Evolutionary conservation across 2,329 filamentous ascomycete species (phyloP).

Genomic region (Tolypocladium album): DNA sequence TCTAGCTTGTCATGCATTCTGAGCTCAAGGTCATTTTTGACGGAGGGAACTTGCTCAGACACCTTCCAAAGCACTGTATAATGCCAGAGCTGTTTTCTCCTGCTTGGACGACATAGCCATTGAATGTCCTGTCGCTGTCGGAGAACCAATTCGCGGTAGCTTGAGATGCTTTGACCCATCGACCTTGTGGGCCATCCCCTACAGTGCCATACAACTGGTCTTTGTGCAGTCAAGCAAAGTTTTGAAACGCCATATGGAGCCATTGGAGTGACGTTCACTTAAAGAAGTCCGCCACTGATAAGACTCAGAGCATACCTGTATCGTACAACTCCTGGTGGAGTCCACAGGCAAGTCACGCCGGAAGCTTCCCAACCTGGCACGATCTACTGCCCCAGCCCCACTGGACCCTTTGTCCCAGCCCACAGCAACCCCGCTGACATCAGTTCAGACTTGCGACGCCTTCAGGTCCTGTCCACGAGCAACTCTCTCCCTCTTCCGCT

Average conservation of each 20-base stretch:
- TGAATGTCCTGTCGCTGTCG: too few relatives aligned
- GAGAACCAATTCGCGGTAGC: not conserved
- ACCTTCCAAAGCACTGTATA: not conserved
- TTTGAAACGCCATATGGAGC: not conserved
- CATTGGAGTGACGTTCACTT: too few relatives aligned
- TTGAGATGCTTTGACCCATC: not conserved
- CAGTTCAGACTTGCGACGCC: not conserved
- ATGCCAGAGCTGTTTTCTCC: not conserved
- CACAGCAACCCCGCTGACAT: constrained; percentile 6
- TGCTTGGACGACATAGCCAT: not conserved
- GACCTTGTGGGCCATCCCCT: not conserved
- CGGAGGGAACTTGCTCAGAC: too few relatives aligned
- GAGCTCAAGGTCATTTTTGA: not conserved
- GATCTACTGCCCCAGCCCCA: not conserved
- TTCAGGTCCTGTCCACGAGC: not conserved
- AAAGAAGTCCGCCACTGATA: too few relatives aligned
- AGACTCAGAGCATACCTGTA: not conserved
- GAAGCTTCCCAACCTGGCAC: not conserved
- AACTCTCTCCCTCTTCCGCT: not conserved
- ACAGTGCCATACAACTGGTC: not conserved
- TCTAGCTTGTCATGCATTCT: not conserved
- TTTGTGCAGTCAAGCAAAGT: too few relatives aligned
- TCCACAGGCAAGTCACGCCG: not conserved
- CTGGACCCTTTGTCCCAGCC: constrained; percentile 8
- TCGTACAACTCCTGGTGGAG: not conserved